Evolutionary conservation across 2,329 filamentous ascomycete genomes (phyloP).

Genomic region (Capronia americana): DNA sequence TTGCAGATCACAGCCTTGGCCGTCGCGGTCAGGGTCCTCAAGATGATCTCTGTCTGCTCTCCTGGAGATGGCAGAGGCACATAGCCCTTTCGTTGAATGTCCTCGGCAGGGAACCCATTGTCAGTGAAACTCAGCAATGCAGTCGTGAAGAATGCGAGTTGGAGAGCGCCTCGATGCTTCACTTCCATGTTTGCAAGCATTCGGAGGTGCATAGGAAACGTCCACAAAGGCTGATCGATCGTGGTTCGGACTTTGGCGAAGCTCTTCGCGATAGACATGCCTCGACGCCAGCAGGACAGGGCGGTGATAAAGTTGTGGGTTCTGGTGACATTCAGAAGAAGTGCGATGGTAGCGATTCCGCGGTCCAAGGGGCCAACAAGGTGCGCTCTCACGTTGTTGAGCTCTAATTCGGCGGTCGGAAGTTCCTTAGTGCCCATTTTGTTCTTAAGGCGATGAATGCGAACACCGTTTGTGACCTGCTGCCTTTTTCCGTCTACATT

Average conservation of each 20-base stretch:
- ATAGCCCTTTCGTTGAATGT: conserved; percentile 19
- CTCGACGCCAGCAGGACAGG: conserved; percentile 39
- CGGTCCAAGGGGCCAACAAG: conserved; percentile 66
- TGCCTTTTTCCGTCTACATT: conserved; percentile 32
- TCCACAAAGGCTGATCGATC: conserved; percentile 37
- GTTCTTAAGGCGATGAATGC: conserved; percentile 69
- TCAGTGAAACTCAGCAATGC: conserved; percentile 40
- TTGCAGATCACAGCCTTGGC: conserved; percentile 48
- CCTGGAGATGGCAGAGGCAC: conserved; percentile 27
- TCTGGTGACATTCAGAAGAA: conserved; percentile 67
- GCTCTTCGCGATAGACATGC: conserved; percentile 38
- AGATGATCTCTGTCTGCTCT: conserved; percentile 23
- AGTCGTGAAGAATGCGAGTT: conserved; percentile 41
- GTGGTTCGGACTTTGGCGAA: conserved; percentile 41
- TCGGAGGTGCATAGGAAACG: conserved; percentile 39
- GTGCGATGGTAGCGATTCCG: conserved; percentile 68
- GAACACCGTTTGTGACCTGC: conserved; percentile 68
- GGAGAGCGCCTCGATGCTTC: conserved; percentile 39
- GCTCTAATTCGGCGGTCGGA: conserved; percentile 71
- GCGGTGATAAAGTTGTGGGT: conserved; percentile 40
- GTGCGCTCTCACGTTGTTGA: conserved; percentile 63
- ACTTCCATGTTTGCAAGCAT: conserved; percentile 39
- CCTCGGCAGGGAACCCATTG: conserved; percentile 25
- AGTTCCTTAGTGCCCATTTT: conserved; percentile 70
- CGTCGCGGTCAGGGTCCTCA: conserved; percentile 37